Evolutionary conservation across 768 basidiomycete genomes (phyloP), one percentile per base, ranked within the genome.

Genomic region (Cystoderma amianthinum): DNA sequence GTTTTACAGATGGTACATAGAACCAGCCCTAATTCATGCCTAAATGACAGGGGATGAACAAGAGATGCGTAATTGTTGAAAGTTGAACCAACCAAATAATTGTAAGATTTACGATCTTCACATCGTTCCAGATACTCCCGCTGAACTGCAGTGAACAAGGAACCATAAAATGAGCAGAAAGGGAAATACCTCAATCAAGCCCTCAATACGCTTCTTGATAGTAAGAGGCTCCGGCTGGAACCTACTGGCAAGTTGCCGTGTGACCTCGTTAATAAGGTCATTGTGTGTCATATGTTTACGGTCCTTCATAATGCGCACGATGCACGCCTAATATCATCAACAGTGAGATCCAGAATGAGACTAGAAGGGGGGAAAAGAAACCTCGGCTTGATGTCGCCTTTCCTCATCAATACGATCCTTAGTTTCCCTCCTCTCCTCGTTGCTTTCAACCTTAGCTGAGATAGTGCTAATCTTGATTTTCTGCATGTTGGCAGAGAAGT

Each of bases 231-330:
- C 82, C 0, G 95, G 95, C 37, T 76, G 76, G 71, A 98, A 99
- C 3, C 95, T 80, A 43, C 69, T 69, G 15, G 86, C 70, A 3
- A 99, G 63, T 51, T 97, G 95, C 16, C 80, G 77, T 34, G 89
- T 90, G 23, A 92, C 91, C 61, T 98, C 94, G 50, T 83, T 85
- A 45, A 97, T 71, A 11, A 99, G 74, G 42, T 93, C 90, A 44
- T 80, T 89, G 54, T 97, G 91, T 4, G 71, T 64, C 80, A 98
- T 82, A 41, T 77, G 75, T 57, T 97, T 97, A 42, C 93, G 70
- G 56, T 91, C 84, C 64, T 98, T 98, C 95, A 99, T 98, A 20
- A 97, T 82, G 22, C 96, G 82, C 18, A 99, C 96, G 47, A 98
- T 85, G 55, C 91, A 97, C 1, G 96, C 96, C 94, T 99, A 36